Evolutionary conservation across 495 filamentous ascomycete genomes (phyloP), one percentile per base, ranked within the genome.

Genomic region (Talaromyces thailandensis): DNA sequence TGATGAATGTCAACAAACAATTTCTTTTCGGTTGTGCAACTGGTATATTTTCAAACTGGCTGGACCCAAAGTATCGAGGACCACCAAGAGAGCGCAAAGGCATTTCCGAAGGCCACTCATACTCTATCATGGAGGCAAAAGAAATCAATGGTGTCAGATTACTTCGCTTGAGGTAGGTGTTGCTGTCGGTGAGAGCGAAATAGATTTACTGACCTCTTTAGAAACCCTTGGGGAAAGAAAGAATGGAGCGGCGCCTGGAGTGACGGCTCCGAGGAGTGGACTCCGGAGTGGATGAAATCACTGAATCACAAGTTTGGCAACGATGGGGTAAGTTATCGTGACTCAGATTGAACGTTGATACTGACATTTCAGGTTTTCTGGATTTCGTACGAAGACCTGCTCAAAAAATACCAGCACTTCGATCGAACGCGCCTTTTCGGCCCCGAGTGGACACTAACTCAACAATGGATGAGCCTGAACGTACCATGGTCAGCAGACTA

Each of bases 211-310:
- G 4, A 23, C 23, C 9, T 50, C 26, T 51, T 5, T 61, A 82
- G 84, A 51, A 96, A 97, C 65, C 93, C 93, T 0, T 96, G 92
- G 92, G 93, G 93, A 2, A 83, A 81, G 58, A 83, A 83, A 4
- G 92, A 95, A 73, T 96, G 93, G 88, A 85, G 77, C 11, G 88
- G 89, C 6, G 74, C 90, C 4, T 95, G 92, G 89, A 89, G 87
- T 68, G 91, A 96, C 68, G 92, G 93, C 21, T 92, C 88, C 8
- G 90, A 92, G 67, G 87, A 96, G 72, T 97, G 93, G 90, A 96
- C 91, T 2, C 76, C 90, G 0, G 86, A 95, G 67, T 95, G 91
- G 90, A 86, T 96, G 80, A 71, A 83, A 45, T 86, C 86, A 61
- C 80, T 97, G 1, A 79, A 82, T 28, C 92, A 96, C 66, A 85